phyloP scores from a whole-genome alignment of 2,329 filamentous ascomycete species.

The Leptographium wingfieldii region DNA sequence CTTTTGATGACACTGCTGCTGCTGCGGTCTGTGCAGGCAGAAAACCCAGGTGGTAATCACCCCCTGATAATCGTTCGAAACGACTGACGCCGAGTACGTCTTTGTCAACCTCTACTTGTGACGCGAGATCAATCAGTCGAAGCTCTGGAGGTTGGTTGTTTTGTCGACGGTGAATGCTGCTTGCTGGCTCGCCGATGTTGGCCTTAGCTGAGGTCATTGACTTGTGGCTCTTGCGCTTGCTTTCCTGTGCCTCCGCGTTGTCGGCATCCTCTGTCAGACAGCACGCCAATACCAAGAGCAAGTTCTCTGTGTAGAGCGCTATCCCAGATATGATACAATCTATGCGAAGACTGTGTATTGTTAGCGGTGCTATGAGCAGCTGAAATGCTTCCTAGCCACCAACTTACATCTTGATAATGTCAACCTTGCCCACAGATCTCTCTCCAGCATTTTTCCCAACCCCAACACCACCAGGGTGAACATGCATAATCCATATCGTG shows the following conservation, averaged over 20 bases:
- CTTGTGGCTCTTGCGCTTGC: constrained; percentile 24
- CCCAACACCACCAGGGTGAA: constrained; percentile 62
- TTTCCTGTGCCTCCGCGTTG: constrained; percentile 27
- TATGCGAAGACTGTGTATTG: constrained; percentile 58
- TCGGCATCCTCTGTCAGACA: constrained; percentile 62
- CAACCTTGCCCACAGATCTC: constrained; percentile 63
- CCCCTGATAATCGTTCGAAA: constrained; percentile 72
- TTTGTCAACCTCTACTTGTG: constrained; percentile 77
- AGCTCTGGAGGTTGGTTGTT: constrained; percentile 81
- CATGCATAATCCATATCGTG: constrained; percentile 89
- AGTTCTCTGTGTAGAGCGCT: constrained; percentile 85
- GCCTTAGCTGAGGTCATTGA: constrained; percentile 33
- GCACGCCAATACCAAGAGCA: constrained; percentile 86
- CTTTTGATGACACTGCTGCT: constrained; percentile 50
- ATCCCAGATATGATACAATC: constrained; percentile 97
- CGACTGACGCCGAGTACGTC: constrained; percentile 77
- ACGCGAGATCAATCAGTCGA: constrained; percentile 76
- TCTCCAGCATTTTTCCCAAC: constrained; percentile 56
- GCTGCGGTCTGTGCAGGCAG: constrained; percentile 60
- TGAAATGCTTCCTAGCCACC: background rate
- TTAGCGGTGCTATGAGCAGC: background rate
- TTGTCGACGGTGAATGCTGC: constrained; percentile 56
- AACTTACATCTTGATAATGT: constrained; percentile 84
- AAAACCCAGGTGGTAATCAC: constrained; percentile 83
- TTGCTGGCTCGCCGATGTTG: constrained; percentile 43